Evolutionary conservation across 2,329 filamentous ascomycete genomes (phyloP), one percentile per base, ranked within the genome.

Genomic region (Stenocarpella maydis): DNA sequence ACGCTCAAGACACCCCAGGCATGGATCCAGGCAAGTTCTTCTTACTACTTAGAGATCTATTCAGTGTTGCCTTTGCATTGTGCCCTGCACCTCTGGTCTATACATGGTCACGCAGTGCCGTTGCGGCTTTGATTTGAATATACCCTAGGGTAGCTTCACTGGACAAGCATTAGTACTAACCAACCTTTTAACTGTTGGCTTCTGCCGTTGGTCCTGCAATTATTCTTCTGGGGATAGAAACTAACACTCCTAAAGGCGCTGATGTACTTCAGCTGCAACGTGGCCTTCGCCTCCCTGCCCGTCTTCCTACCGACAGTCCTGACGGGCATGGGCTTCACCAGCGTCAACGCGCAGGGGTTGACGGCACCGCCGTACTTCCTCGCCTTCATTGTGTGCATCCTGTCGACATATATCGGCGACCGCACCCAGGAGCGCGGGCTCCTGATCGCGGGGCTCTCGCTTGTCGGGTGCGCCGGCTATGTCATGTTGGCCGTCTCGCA

Each of bases 321-420:
- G 17, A 79, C 83, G 60, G 82, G 87, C 67, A 92, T 94, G 88
- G 91, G 91, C 12, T 93, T 90, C 78, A 86, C 85, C 0, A 81
- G 85, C 17, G 85, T 93, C 71, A 83, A 89, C 69, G 89, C 92
- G 0, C 91, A 94, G 78, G 92, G 91, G 1, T 84, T 94, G 15
- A 90, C 90, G 0, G 90, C 91, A 0, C 91, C 91, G 1, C 90
- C 91, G 0, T 93, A 91, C 77, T 88, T 93, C 73, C 78, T 91
- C 19, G 85, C 90, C 1, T 92, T 91, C 76, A 73, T 91, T 15
- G 79, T 89, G 26, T 91, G 88, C 53, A 84, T 93, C 70, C 74
- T 75, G 12, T 87, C 87, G 1, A 89, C 89, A 6, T 91, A 84
- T 76, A 76, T 92, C 43, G 90, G 90, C n/a, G 91, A 93, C 79